Base-by-base conservation (phyloP, 2,329 filamentous ascomycete species). In the Pseudocercospora eumusae region DNA sequence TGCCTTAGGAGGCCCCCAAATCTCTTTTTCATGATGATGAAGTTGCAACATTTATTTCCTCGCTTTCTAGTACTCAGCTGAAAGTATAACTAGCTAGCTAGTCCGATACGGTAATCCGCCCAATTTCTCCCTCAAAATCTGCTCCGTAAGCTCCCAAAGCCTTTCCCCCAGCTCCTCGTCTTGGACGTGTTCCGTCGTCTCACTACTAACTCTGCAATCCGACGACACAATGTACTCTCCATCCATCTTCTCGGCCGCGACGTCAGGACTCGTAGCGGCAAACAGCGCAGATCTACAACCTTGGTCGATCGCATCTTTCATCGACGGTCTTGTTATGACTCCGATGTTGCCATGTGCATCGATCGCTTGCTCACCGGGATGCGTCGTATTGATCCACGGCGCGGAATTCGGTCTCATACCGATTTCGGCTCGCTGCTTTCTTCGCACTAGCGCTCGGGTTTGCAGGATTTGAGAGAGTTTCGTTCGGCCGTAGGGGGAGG, bases 391-490 rank as follows among this genome's bases (percentile, higher is more conserved):
- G 68, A 82, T 77, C 74, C 75, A 82, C 2, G 81, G 77, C 40
- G 64, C 57, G 23, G 63, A 53, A 40, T 66, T 62, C 2, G 70
- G 53, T 23, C 62, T 60, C 45, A 71, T 70, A n/a, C 73, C 75
- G 13, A 80, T 68, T 61, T 79, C 64, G 9, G 75, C 74, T 4
- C 72, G 70, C 25, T 72, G 69, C 59, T 78, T 76, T 18, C 78
- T 75, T 23, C 75, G 71, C 27, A 76, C 69, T 1, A 84, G 69
- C 1, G 79, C 76, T 7, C 75, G 76, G 9, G 78, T 73, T 45
- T 82, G 80, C 5, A 83, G 70, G 13, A 83, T 71, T 61, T 82
- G 78, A 1, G 80, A 80, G 13, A 83, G 77, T 68, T 84, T 83
- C 7, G 76, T 78, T 55, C 81, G 78, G 49, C 74, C 77, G 72